A percentile compares a stretch with the other conserved stretches of the same genome.
These are phyloP conservation scores for Eutypella sp. DNA, from an alignment of 2,329 filamentous ascomycete species.

Conservation along the genomic window DNA sequence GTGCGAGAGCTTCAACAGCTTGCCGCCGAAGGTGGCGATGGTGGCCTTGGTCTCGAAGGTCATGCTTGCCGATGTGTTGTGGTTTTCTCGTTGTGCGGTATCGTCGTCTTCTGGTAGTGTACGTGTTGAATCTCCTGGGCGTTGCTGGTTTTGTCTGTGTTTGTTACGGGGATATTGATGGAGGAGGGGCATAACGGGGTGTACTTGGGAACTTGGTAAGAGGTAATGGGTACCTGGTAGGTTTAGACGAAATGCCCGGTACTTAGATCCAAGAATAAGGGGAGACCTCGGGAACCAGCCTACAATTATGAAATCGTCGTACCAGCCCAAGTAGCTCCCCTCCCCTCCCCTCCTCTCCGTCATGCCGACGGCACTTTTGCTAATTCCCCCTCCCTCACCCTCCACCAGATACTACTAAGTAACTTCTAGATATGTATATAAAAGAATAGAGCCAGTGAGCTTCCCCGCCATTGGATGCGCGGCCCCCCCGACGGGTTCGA, in stretches of 20 bases:
- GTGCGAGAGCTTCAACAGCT: slow-evolving; percentile 91
- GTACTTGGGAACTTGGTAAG: too few species aligned
- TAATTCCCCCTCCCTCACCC: too few species aligned
- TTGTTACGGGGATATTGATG: too few species aligned
- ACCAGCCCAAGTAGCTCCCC: too few species aligned
- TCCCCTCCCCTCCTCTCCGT: neutral
- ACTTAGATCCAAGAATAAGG: too few species aligned
- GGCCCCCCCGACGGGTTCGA: too few species aligned
- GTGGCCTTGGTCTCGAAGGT: slow-evolving; percentile 83
- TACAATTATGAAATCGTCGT: neutral
- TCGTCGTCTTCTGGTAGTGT: neutral
- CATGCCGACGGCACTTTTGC: neutral
- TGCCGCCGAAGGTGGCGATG: slow-evolving; percentile 88
- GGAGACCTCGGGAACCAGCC: neutral
- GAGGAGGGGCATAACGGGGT: too few species aligned
- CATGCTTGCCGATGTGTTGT: slow-evolving; percentile 46
- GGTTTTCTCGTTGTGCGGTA: neutral
- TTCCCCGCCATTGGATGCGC: slow-evolving; percentile 1
- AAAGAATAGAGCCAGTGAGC: too few species aligned
- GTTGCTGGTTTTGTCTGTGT: neutral
- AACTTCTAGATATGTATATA: neutral
- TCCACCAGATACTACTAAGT: neutral
- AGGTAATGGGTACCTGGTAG: too few species aligned
- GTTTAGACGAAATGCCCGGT: too few species aligned
- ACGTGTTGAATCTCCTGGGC: neutral